Conservation (phyloP, 2,329 filamentous ascomycete species). For the Sporothrix sp. region DNA sequence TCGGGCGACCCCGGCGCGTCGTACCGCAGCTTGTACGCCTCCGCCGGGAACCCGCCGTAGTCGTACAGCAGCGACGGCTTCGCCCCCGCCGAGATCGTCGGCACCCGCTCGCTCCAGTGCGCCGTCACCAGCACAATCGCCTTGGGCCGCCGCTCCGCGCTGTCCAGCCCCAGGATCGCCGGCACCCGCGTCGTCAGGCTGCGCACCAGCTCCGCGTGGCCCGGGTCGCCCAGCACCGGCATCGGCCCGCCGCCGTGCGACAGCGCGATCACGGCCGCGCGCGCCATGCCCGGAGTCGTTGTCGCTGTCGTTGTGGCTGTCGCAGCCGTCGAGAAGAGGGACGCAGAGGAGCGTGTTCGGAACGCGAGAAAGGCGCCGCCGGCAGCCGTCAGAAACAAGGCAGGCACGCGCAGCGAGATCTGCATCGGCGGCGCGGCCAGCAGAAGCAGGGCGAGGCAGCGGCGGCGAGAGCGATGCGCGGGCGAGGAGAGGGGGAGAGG, state of each 20-base stretch:
- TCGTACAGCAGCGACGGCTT: constrained; percentile 43
- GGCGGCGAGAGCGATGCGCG: too few species aligned
- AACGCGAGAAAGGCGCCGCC: constrained; percentile 14
- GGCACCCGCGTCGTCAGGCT: constrained; percentile 46
- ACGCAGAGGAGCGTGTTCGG: not conserved
- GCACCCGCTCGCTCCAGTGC: constrained; percentile 43
- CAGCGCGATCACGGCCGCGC: constrained; percentile 37
- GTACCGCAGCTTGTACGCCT: constrained; percentile 46
- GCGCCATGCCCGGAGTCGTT: constrained; percentile 25
- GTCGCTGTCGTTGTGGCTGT: not conserved
- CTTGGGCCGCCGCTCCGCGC: constrained; percentile 29
- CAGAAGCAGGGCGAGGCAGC: not conserved
- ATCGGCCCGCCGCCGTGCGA: constrained; percentile 47
- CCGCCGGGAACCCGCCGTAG: constrained; percentile 49
- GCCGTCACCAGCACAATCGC: constrained; percentile 50
- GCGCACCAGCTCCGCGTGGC: constrained; percentile 38
- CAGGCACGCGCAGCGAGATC: constrained; percentile 11
- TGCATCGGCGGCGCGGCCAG: constrained; percentile 15
- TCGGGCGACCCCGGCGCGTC: constrained; percentile 45
- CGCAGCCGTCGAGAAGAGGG: not conserved
- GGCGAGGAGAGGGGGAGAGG: too few species aligned
- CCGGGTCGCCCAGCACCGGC: constrained; percentile 47
- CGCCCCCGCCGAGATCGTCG: constrained; percentile 40
- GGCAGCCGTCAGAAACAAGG: constrained; percentile 14
- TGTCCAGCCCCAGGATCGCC: constrained; percentile 44